A percentile compares a stretch with the other conserved stretches of the same genome.
These are phyloP conservation scores for Phaeomoniella chlamydospora DNA, from an alignment of 2,329 filamentous ascomycete genomes.

Conservation along the genomic window DNA sequence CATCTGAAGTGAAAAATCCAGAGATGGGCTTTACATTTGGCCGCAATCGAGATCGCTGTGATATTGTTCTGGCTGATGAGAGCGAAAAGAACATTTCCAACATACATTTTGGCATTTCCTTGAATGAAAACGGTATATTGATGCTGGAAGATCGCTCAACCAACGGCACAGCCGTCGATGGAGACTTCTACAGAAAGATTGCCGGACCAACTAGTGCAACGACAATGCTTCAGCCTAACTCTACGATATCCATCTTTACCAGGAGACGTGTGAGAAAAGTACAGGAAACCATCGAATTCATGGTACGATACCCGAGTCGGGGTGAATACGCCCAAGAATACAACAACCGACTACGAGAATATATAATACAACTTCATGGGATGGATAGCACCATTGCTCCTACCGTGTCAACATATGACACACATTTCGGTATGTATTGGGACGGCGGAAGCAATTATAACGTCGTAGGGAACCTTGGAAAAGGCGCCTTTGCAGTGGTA, in stretches of 20 bases:
- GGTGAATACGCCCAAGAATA: slow-evolving; percentile 57
- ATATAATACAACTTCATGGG: slow-evolving; percentile 20
- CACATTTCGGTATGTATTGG: slow-evolving; percentile 56
- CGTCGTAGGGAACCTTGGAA: slow-evolving; percentile 65
- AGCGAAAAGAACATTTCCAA: slow-evolving; percentile 74
- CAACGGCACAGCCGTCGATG: slow-evolving; percentile 85
- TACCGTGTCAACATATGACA: slow-evolving; percentile 7
- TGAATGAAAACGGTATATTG: slow-evolving; percentile 71
- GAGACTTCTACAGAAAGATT: slow-evolving; percentile 14
- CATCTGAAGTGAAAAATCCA: slow-evolving; percentile 54
- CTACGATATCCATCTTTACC: slow-evolving; percentile 51
- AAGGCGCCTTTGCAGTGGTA: slow-evolving; percentile 88
- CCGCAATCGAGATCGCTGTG: slow-evolving; percentile 56
- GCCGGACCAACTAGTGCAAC: slow-evolving; percentile 13
- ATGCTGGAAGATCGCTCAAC: slow-evolving; percentile 92
- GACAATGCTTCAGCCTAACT: slow-evolving; percentile 57
- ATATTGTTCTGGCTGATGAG: slow-evolving; percentile 54
- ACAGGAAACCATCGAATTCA: slow-evolving; percentile 58
- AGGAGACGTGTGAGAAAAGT: slow-evolving; percentile 25
- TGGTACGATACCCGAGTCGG: slow-evolving; percentile 69
- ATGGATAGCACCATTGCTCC: neutral
- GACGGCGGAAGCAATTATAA: slow-evolving; percentile 76
- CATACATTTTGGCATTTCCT: slow-evolving; percentile 85
- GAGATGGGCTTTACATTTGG: slow-evolving; percentile 72
- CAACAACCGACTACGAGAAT: slow-evolving; percentile 51